phyloP scores from a whole-genome alignment of 1,284 basidiomycete genomes.

The Trametes polyzona region DNA sequence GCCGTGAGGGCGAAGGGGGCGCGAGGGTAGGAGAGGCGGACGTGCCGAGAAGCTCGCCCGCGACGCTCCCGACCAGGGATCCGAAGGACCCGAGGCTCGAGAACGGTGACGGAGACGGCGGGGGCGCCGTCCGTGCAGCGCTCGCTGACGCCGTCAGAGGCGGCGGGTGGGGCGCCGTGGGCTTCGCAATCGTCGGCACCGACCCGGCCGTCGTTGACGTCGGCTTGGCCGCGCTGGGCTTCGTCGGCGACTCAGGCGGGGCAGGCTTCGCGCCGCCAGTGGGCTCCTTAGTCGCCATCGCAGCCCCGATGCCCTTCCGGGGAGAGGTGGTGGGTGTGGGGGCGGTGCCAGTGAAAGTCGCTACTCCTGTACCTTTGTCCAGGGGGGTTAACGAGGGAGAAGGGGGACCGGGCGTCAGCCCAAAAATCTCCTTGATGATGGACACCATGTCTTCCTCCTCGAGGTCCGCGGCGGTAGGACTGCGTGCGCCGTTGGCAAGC shows the following conservation, averaged over 20 bases:
- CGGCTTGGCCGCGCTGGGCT: constrained; percentile 13
- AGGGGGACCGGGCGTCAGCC: constrained; percentile 29
- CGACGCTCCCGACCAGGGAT: constrained; percentile 19
- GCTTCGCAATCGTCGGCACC: constrained; percentile 17
- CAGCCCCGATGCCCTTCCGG: constrained; percentile 2
- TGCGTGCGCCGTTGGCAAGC: constrained; percentile 42
- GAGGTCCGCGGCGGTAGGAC: constrained; percentile 41
- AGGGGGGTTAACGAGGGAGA: constrained; percentile 36
- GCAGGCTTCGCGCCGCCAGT: constrained; percentile 3
- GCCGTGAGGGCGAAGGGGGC: constrained; percentile 12
- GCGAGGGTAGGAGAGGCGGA: constrained; percentile 17
- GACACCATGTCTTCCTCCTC: constrained; percentile 41
- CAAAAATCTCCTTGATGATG: constrained; percentile 40
- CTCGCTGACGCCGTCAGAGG: constrained; percentile 7
- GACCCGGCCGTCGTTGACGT: neutral
- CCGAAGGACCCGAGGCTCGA: constrained; percentile 15
- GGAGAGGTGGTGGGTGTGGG: constrained; percentile 17
- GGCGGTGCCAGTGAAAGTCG: constrained; percentile 22
- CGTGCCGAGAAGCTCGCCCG: constrained; percentile 21
- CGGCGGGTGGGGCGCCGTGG: constrained; percentile 12
- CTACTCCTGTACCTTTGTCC: constrained; percentile 25
- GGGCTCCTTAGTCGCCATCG: constrained; percentile 1
- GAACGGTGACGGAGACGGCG: constrained; percentile 12
- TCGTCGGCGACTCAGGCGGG: constrained; percentile 13
- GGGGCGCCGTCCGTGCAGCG: neutral